phyloP scores from a whole-genome alignment of 257 asterid species.

The Solanum tacnaense region DNA sequence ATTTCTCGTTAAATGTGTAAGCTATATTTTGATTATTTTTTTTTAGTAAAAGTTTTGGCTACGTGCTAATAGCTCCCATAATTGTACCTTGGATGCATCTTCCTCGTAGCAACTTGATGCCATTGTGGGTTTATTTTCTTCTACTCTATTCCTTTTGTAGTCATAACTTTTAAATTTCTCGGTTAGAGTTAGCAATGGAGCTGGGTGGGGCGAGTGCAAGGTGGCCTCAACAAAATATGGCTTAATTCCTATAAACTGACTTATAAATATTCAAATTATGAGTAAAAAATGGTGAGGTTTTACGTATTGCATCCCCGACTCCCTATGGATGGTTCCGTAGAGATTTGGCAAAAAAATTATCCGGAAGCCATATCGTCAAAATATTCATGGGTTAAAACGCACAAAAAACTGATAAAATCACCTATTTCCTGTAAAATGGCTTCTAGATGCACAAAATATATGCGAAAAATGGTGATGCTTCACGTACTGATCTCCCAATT shows the following conservation, averaged over 20 bases:
- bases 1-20: neutral
- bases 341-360: fast-evolving
- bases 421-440: neutral
- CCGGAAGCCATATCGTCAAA: fast-evolving
- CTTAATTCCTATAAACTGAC: neutral
- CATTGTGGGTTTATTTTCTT: neutral
- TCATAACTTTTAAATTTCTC: neutral
- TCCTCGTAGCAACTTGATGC: neutral
- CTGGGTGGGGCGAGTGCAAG: neutral
- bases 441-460: neutral
- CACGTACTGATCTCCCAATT: too few species aligned
- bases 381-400: neutral
- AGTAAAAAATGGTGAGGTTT: too few species aligned
- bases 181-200: neutral
- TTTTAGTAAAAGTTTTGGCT: neutral
- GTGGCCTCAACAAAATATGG: neutral
- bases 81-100: neutral
- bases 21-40: neutral
- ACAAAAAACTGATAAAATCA: fast-evolving
- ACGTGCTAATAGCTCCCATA: neutral
- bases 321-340: neutral
- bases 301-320: fast-evolving
- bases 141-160: neutral
- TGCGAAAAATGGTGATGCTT: fast-evolving
- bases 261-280: too few species aligned